phyloP scores from a whole-genome alignment of 106 monocot species.

The Phalaenopsis aphrodite region DNA sequence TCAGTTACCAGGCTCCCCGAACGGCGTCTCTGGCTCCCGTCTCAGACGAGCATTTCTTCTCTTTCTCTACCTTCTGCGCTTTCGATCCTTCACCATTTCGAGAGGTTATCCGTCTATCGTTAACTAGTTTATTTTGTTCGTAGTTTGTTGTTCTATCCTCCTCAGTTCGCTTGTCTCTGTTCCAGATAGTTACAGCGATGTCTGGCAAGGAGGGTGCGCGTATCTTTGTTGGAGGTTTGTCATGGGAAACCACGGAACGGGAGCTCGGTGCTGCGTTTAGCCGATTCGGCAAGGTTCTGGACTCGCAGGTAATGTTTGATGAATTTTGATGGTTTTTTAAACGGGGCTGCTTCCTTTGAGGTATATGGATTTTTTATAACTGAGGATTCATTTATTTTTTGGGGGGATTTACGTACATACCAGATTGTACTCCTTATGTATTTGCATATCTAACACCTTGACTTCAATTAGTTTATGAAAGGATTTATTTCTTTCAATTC shows the following conservation, averaged over 20 bases:
- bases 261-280: conserved; percentile 38
- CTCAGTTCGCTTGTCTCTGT: not conserved
- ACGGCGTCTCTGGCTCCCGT: not conserved
- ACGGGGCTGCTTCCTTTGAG: not conserved
- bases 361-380: not conserved
- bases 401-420: too few species aligned
- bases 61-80: not conserved
- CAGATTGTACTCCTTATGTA: too few species aligned
- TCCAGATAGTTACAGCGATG: conserved; percentile 10
- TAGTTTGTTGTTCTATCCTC: not conserved
- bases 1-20: not conserved
- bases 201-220: conserved; percentile 33
- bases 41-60: not conserved
- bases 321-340: not conserved
- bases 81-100: not conserved
- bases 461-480: not conserved
- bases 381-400: not conserved
- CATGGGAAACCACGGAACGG: conserved; percentile 43
- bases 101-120: too few species aligned
- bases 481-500: not conserved
- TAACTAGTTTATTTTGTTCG: not conserved
- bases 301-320: conserved; percentile 29
- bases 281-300: conserved; percentile 58
- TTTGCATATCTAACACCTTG: too few species aligned
- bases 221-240: conserved; percentile 57